These are phyloP conservation scores for Exophiala bonariae DNA, from an alignment of 2,329 filamentous ascomycete species.

Conservation along the genomic window DNA sequence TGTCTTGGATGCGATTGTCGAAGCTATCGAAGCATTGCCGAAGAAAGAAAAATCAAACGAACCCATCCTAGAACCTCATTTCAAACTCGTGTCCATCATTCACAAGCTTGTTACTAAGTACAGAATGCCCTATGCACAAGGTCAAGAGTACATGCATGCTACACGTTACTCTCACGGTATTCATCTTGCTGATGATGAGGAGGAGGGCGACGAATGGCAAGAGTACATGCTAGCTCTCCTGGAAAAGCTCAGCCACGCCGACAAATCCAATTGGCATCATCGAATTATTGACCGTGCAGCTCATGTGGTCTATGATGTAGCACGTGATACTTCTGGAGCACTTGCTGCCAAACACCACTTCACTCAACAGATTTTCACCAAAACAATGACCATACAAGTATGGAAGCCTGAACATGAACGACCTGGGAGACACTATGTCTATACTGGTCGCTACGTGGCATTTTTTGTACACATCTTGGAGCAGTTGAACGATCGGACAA, in stretches of 20 bases:
- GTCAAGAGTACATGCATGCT: conserved; percentile 50
- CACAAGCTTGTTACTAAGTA: conserved; percentile 72
- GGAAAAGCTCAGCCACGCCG: conserved; percentile 63
- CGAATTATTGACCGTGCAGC: conserved; percentile 74
- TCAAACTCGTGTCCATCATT: conserved; percentile 79
- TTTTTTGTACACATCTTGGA: conserved; percentile 77
- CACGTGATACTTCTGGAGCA: conserved; percentile 51
- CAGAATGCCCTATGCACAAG: conserved; percentile 47
- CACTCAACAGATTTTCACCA: conserved; percentile 83
- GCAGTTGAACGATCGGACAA: conserved; percentile 71
- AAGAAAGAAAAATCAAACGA: conserved; percentile 64
- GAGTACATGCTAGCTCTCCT: conserved; percentile 62
- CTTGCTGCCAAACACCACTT: conserved; percentile 73
- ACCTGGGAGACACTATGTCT: conserved; percentile 85
- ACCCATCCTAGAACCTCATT: conserved; percentile 85
- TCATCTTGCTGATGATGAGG: conserved; percentile 47
- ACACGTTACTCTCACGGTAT: conserved; percentile 59
- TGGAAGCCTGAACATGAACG: conserved; percentile 91
- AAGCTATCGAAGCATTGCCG: conserved; percentile 62
- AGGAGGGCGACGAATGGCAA: conserved; percentile 56
- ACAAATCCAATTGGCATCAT: conserved; percentile 95
- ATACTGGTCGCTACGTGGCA: conserved; percentile 80
- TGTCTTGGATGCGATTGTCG: conserved; percentile 58
- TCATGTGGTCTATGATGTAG: conserved; percentile 60
- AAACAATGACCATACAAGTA: conserved; percentile 91